These are phyloP conservation scores for Orbilia brochopaga DNA, from an alignment of 2,329 filamentous ascomycete genomes.

Conservation along the genomic window DNA sequence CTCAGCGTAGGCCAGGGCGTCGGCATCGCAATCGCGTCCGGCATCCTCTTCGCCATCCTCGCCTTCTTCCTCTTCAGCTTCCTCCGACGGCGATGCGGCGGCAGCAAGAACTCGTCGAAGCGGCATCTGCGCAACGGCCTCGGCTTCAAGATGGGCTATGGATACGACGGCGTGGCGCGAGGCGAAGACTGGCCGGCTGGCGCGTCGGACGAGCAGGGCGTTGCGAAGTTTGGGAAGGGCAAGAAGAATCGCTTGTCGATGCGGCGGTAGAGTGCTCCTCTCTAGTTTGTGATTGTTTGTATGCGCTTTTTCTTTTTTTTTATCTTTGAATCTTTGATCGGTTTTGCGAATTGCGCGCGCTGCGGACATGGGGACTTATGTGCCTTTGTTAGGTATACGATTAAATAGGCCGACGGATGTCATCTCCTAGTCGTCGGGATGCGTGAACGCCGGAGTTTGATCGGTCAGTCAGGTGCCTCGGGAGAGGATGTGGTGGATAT, in stretches of 20 bases:
- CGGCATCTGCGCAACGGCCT: constrained; percentile 4
- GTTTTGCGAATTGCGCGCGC: not conserved
- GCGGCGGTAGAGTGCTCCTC: constrained; percentile 3
- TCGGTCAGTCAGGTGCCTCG: no score
- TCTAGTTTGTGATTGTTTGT: not conserved
- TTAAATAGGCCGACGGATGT: not conserved
- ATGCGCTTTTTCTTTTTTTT: constrained; percentile 1
- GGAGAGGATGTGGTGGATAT: no score
- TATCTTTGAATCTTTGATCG: not conserved
- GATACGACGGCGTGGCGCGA: constrained; percentile 2
- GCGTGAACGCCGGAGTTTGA: no score
- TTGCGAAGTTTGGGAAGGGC: constrained; percentile 4
- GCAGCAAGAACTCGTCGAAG: not conserved
- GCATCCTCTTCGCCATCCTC: constrained; percentile 4
- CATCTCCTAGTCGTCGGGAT: no score
- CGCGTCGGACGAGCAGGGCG: constrained; percentile 3
- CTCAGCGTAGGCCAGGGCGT: constrained; percentile 1
- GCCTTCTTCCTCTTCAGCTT: constrained; percentile 1
- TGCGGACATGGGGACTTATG: not conserved
- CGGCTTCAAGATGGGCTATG: constrained; percentile 6
- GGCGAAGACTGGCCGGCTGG: constrained; percentile 3
- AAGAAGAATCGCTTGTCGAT: constrained; percentile 12
- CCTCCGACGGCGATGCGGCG: not conserved
- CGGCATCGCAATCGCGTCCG: constrained; percentile 1
- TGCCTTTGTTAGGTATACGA: constrained; percentile 2